A percentile compares a stretch with the other conserved stretches of the same genome.
Evolutionary conservation across 2,329 filamentous ascomycete species (phyloP).

Genomic region (Mollisiaceae sp.): DNA sequence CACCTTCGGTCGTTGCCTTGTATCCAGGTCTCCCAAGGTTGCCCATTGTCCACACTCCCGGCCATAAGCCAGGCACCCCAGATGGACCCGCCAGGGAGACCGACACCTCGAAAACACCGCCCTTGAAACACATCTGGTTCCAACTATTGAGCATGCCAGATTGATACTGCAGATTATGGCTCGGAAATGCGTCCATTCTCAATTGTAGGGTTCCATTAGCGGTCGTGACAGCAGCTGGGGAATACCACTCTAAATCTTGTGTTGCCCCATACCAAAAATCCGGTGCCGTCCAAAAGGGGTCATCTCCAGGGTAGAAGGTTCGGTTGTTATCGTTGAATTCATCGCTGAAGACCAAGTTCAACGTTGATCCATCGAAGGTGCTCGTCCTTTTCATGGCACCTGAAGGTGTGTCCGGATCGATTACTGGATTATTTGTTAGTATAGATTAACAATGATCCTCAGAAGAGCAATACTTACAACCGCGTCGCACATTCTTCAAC

Average conservation of each 20-base stretch:
- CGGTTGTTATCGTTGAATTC: constrained; percentile 59
- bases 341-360: constrained; percentile 59
- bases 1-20: constrained; percentile 55
- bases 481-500: constrained; percentile 52
- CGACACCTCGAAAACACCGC: constrained; percentile 57
- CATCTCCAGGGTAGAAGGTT: constrained; percentile 62
- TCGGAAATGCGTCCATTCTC: constrained; percentile 51
- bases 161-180: constrained; percentile 52
- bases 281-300: constrained; percentile 58
- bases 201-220: constrained; percentile 52
- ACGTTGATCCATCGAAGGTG: constrained; percentile 49
- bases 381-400: constrained; percentile 51
- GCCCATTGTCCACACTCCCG: constrained; percentile 59
- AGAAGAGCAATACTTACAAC: constrained; percentile 24
- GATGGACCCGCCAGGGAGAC: constrained; percentile 57
- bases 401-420: constrained; percentile 57
- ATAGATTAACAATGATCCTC: background rate
- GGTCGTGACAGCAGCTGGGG: constrained; percentile 55
- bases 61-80: constrained; percentile 56
- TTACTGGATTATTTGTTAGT: constrained; percentile 39
- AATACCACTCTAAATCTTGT: constrained; percentile 48
- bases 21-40: constrained; percentile 59
- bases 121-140: constrained; percentile 61
- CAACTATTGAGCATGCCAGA: constrained; percentile 59
- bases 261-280: constrained; percentile 62